Evolutionary conservation across 345 rosid species (phyloP).

Genomic region (Citrus medica): DNA sequence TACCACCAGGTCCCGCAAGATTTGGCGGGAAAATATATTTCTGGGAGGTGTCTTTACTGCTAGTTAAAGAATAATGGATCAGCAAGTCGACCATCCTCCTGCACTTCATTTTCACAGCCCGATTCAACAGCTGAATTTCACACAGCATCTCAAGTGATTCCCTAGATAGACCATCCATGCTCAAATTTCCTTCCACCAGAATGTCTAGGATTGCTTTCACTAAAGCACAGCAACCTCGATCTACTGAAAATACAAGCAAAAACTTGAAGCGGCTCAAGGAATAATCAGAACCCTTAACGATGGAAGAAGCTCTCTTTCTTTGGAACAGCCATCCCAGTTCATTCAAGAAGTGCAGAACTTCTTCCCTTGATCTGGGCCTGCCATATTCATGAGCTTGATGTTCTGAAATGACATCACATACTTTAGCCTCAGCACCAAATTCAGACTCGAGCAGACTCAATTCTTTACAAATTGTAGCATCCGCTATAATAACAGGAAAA

Average conservation of each 20-base stretch:
- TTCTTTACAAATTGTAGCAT: slow-evolving; percentile 74
- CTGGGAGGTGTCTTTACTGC: slow-evolving; percentile 21
- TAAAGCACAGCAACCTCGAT: slow-evolving; percentile 66
- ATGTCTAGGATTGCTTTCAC: slow-evolving; percentile 59
- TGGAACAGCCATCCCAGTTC: slow-evolving; percentile 98
- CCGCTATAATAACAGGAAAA: slow-evolving; percentile 81
- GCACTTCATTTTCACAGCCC: slow-evolving; percentile 72
- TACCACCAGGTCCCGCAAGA: slow-evolving; percentile 65
- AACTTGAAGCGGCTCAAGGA: slow-evolving; percentile 67
- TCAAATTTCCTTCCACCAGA: slow-evolving; percentile 49
- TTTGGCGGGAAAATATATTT: slow-evolving; percentile 60
- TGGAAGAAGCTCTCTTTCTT: slow-evolving; percentile 33
- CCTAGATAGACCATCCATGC: slow-evolving; percentile 35
- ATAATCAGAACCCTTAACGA: slow-evolving; percentile 34
- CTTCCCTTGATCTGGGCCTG: slow-evolving; percentile 57
- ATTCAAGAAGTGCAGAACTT: slow-evolving; percentile 66
- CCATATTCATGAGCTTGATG: slow-evolving; percentile 38
- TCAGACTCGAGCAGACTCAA: slow-evolving; percentile 70
- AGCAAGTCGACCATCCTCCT: slow-evolving; percentile 67
- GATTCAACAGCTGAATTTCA: slow-evolving; percentile 69
- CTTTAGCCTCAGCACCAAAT: slow-evolving; percentile 38
- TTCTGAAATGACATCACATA: slow-evolving; percentile 34
- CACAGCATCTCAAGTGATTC: slow-evolving; percentile 51
- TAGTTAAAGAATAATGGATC: slow-evolving; percentile 35
- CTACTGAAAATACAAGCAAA: slow-evolving; percentile 66